A percentile compares a stretch with the other conserved stretches of the same genome.
Evolutionary conservation across 2,329 filamentous ascomycete species (phyloP).

Genomic region (Trichoderma gracile): DNA sequence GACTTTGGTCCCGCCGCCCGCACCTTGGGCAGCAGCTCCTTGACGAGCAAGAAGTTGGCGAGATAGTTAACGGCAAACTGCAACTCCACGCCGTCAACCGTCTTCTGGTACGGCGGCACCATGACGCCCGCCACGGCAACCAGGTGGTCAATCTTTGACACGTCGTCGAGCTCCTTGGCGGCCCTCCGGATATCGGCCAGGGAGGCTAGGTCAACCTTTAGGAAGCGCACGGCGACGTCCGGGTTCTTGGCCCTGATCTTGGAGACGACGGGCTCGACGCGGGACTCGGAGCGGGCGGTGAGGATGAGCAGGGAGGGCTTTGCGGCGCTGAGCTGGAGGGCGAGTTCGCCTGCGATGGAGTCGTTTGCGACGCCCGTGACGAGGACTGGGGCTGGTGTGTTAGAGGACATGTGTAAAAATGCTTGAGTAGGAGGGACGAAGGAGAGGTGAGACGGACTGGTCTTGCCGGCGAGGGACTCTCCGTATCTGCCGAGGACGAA

Average conservation of each 20-base stretch:
- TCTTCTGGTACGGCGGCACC: conserved; percentile 25
- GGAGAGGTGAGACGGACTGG: background rate
- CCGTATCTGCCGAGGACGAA: conserved; percentile 3
- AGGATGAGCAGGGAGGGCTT: conserved; percentile 25
- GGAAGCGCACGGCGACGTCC: conserved; percentile 12
- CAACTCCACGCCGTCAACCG: conserved; percentile 30
- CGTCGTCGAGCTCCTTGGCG: conserved; percentile 12
- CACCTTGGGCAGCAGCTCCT: conserved; percentile 45
- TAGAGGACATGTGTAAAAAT: too few relatives aligned
- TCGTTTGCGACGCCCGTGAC: conserved; percentile 23
- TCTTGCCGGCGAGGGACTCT: conserved; percentile 3
- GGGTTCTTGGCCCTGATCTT: conserved; percentile 13
- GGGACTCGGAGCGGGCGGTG: conserved; percentile 6
- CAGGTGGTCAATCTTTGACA: conserved; percentile 22
- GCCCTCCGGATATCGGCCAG: conserved; percentile 11
- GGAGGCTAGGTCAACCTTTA: conserved; percentile 16
- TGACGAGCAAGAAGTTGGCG: conserved; percentile 53
- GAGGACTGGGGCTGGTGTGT: conserved; percentile 3
- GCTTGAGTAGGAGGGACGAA: background rate
- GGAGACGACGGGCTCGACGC: conserved; percentile 13
- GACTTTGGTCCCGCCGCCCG: conserved; percentile 14
- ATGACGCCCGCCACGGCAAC: conserved; percentile 26
- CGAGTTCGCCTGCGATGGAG: conserved; percentile 27
- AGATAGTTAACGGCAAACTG: conserved; percentile 57
- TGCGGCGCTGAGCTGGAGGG: conserved; percentile 23